Conservation (phyloP, 2,329 filamentous ascomycete species). For the Colletotrichum neosansevieriae region DNA sequence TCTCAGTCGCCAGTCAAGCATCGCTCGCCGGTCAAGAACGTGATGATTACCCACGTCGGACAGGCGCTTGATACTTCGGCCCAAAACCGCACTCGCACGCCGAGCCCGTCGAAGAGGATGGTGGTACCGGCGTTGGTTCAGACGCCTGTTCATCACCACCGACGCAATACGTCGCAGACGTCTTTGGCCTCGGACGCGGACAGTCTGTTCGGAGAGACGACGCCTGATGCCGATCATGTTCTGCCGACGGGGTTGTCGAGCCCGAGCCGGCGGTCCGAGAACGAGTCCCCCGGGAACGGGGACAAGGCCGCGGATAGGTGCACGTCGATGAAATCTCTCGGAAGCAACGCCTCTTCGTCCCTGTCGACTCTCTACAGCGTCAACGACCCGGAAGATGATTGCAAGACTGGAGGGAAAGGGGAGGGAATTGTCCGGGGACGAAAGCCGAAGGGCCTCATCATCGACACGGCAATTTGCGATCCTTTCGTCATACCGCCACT, state of each 20-base stretch:
- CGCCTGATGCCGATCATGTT: constrained; percentile 48
- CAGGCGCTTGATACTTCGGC: constrained; percentile 3
- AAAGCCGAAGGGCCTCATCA: constrained; percentile 21
- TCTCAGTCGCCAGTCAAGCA: background rate
- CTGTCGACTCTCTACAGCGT: constrained; percentile 69
- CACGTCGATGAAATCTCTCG: constrained; percentile 46
- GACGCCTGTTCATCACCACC: constrained; percentile 20
- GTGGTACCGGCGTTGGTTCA: background rate
- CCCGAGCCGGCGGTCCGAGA: constrained; percentile 54
- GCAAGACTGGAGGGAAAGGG: constrained; percentile 5
- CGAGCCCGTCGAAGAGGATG: constrained; percentile 27
- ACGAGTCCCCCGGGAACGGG: constrained; percentile 40
- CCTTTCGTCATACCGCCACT: constrained; percentile 33
- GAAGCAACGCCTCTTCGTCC: constrained; percentile 63
- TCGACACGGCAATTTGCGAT: constrained; percentile 39
- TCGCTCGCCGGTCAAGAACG: background rate
- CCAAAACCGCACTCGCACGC: constrained; percentile 15
- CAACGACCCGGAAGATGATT: constrained; percentile 59
- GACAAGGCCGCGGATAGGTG: constrained; percentile 34
- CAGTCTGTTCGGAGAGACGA: constrained; percentile 55
- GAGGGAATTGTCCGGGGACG: background rate
- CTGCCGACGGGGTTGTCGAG: constrained; percentile 55
- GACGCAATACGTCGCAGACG: constrained; percentile 27
- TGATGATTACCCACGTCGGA: constrained; percentile 7
- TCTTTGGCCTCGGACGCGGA: constrained; percentile 47